Conservation (phyloP, 2,329 filamentous ascomycete genomes). For the Colletotrichum sp. region DNA sequence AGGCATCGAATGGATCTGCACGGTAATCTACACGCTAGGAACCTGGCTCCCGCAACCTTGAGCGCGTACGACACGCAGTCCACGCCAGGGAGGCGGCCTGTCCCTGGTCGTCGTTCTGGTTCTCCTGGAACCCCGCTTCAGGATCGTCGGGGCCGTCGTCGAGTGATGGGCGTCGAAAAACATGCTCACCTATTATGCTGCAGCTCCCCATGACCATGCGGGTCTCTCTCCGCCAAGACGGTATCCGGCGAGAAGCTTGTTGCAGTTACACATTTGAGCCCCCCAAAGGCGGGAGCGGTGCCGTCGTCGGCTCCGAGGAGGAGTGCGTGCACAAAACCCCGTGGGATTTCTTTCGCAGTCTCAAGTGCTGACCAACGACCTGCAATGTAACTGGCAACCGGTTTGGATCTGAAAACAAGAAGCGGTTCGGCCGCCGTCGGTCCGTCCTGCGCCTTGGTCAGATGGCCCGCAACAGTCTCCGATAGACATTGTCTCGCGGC, state of each 20-base stretch:
- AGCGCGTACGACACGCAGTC: background rate
- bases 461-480: background rate
- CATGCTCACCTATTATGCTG: background rate
- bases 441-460: background rate
- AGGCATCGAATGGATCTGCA: background rate
- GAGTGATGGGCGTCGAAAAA: background rate
- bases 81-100: background rate
- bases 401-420: background rate
- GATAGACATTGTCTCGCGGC: background rate
- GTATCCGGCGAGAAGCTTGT: conserved; percentile 5
- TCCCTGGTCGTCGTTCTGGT: background rate
- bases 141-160: background rate
- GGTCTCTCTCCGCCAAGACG: background rate
- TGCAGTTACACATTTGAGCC: background rate
- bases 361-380: background rate
- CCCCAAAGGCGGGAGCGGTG: background rate
- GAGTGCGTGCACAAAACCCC: background rate
- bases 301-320: background rate
- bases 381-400: background rate
- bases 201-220: background rate
- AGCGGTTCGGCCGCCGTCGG: background rate
- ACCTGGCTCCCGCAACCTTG: background rate
- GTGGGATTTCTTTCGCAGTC: background rate
- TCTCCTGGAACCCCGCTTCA: background rate
- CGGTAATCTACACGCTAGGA: background rate